phyloP scores from a whole-genome alignment of 306 rosid species.

The Quercus variabilis region DNA sequence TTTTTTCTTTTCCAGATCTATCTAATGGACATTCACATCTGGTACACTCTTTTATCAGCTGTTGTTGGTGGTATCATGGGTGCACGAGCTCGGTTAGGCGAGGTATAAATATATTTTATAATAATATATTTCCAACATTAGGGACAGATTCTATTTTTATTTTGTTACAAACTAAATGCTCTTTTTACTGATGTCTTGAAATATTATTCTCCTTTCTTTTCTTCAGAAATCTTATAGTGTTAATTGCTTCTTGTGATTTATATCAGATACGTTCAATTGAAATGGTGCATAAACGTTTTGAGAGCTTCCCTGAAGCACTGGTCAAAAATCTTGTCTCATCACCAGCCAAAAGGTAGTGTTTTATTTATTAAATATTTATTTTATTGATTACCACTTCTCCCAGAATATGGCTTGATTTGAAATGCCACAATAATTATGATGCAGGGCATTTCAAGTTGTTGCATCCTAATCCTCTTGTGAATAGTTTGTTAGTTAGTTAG shows the following conservation, averaged over 20 bases:
- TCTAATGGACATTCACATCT: conserved; percentile 91
- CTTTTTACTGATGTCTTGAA: background rate
- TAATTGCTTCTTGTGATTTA: conserved; percentile 22
- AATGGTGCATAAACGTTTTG: conserved; percentile 98
- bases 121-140: background rate
- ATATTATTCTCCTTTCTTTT: background rate
- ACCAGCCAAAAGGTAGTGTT: conserved; percentile 50
- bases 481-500: no score
- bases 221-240: conserved; percentile 2
- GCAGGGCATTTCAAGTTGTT: no score
- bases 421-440: no score
- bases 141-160: background rate
- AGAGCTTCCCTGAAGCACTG: conserved; percentile 93
- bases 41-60: conserved; percentile 92
- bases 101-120: conserved; percentile 47
- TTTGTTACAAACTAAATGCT: background rate
- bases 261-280: conserved; percentile 92
- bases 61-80: conserved; percentile 92
- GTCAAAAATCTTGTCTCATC: conserved; percentile 65
- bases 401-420: no score
- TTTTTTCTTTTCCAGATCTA: conserved; percentile 62
- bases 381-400: no score
- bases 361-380: background rate
- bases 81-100: conserved; percentile 93
- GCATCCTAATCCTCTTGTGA: no score